Conservation (phyloP, 192 early-diverging fungal genomes). For the Coemansia javaensis region DNA sequence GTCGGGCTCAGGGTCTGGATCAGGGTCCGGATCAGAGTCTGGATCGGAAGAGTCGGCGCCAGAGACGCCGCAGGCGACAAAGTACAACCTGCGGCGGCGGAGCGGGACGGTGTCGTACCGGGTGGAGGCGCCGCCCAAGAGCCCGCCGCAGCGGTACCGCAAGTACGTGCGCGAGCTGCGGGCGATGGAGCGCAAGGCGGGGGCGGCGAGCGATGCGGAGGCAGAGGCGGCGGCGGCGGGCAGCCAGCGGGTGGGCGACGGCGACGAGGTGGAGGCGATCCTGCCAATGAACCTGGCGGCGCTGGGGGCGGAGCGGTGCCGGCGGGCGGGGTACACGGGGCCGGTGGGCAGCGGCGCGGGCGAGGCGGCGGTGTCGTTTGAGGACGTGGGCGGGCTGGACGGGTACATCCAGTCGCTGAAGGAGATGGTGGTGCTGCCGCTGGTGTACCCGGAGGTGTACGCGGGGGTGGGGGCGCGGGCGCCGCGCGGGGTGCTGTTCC, state of each 20-base stretch:
- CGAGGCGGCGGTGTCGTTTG: conserved; percentile 1
- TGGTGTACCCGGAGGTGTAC: conserved; percentile 69
- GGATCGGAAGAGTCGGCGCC: too few relatives aligned
- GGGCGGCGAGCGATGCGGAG: neutral
- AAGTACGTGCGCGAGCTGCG: neutral
- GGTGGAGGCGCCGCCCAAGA: neutral
- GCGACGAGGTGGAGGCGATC: conserved; percentile 15
- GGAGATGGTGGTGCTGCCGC: conserved; percentile 76
- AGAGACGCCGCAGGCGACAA: neutral
- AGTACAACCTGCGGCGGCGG: conserved; percentile 17
- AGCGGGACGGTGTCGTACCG: conserved; percentile 4
- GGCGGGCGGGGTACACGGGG: conserved; percentile 3
- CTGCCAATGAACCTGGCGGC: conserved; percentile 17
- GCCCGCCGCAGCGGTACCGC: neutral
- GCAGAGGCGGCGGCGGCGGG: neutral
- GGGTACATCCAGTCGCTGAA: conserved; percentile 67
- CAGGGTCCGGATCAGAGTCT: too few relatives aligned
- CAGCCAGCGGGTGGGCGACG: neutral
- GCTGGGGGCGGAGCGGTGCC: conserved; percentile 18
- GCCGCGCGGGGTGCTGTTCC: conserved; percentile 81
- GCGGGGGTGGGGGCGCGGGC: conserved; percentile 69
- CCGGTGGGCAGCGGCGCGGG: neutral
- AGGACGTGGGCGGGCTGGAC: conserved; percentile 63
- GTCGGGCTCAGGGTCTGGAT: too few relatives aligned
- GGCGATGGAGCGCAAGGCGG: conserved; percentile 4